Evolutionary conservation across 78 protist species (phyloP).

Genomic region (Protostelium mycophagum): DNA sequence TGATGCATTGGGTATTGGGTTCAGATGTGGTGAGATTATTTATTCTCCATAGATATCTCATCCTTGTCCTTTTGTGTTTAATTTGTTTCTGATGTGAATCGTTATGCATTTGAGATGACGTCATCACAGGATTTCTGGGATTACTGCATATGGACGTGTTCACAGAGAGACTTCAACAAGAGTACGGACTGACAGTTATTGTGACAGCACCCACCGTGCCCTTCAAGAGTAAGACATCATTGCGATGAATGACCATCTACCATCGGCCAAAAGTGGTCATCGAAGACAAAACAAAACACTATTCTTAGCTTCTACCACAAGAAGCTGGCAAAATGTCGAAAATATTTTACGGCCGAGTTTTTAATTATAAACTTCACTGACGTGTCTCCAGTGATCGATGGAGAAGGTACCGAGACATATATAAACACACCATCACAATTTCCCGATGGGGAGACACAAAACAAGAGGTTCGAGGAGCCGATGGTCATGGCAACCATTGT

Average conservation of each 20-base stretch:
- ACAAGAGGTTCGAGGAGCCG: slow-evolving; percentile 50
- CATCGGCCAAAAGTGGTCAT: no score
- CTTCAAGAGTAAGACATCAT: slow-evolving; percentile 11
- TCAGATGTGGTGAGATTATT: no score
- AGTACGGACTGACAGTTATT: slow-evolving; percentile 58
- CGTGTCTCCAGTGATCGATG: neutral
- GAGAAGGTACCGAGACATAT: slow-evolving; percentile 10
- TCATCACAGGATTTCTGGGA: slow-evolving; percentile 94
- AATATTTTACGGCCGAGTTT: no score
- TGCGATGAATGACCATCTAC: neutral
- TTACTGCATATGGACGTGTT: slow-evolving; percentile 91
- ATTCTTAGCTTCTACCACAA: no score
- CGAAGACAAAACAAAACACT: no score
- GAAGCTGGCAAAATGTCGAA: no score
- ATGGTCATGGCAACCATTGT: slow-evolving; percentile 49
- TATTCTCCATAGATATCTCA: no score
- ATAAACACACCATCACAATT: slow-evolving; percentile 51
- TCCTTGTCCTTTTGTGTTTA: no score
- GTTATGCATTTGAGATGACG: no score
- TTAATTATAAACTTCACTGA: neutral
- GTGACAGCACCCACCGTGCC: slow-evolving; percentile 88
- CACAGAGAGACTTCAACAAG: slow-evolving; percentile 74
- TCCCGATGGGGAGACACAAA: neutral
- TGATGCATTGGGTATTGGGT: slow-evolving; percentile 88
- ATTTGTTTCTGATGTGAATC: no score